A percentile compares a stretch with the other conserved stretches of the same genome.
Evolutionary conservation across 495 filamentous ascomycete genomes (phyloP).

Genomic region (Hypoxylon fuscum): DNA sequence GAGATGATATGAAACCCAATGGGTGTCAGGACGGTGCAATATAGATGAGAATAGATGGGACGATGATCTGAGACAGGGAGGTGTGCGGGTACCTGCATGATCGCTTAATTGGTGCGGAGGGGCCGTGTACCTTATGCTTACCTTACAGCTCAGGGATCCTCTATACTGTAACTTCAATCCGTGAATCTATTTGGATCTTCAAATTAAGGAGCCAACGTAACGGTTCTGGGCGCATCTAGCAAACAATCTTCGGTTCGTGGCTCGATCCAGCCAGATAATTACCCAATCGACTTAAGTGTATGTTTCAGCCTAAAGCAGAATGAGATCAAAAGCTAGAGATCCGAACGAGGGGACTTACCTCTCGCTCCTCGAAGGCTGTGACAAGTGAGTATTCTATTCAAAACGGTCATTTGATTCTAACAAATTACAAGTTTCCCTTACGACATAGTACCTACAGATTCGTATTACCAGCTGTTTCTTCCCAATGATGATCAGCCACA

Average conservation of each 20-base stretch:
- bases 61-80: conserved; percentile 30
- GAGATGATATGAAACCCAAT: conserved; percentile 27
- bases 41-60: conserved; percentile 32
- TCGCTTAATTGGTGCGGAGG: conserved; percentile 23
- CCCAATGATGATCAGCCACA: conserved; percentile 49
- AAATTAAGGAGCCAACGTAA: too few species aligned
- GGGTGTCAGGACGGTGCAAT: conserved; percentile 20
- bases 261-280: too few species aligned
- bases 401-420: conserved; percentile 5
- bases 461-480: conserved; percentile 47
- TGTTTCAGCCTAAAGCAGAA: neutral
- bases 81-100: conserved; percentile 32
- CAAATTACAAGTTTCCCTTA: conserved; percentile 37
- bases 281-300: too few species aligned
- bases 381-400: conserved; percentile 24
- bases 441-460: conserved; percentile 26
- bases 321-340: conserved; percentile 12
- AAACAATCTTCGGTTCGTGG: too few species aligned
- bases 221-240: too few species aligned
- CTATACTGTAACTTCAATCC: too few species aligned
- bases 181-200: too few species aligned
- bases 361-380: conserved; percentile 23
- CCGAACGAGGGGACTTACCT: conserved; percentile 25
- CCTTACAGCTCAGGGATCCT: too few species aligned
- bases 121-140: too few species aligned